Conservation (phyloP, 257 asterid species). For the Gardenia jasminoides region DNA sequence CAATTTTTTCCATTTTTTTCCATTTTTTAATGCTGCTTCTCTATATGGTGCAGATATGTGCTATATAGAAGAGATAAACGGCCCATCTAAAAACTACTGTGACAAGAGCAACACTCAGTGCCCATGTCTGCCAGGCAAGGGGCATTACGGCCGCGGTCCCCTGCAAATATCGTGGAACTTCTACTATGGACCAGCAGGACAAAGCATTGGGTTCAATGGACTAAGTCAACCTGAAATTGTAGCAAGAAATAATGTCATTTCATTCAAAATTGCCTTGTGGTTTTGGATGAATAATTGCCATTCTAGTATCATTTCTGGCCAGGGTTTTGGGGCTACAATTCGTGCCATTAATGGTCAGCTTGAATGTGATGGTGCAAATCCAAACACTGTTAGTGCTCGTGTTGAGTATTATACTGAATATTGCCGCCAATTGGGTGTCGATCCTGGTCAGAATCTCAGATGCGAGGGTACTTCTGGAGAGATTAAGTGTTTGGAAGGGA, state of each 20-base stretch:
- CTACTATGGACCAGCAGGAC: slow-evolving; percentile 57
- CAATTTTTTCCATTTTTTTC: too few species aligned
- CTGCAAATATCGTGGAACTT: slow-evolving; percentile 54
- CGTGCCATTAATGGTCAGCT: slow-evolving; percentile 42
- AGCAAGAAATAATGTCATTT: slow-evolving; percentile 29
- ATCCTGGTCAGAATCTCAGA: slow-evolving; percentile 39
- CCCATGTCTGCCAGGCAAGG: slow-evolving; percentile 36
- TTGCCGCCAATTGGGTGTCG: slow-evolving; percentile 38
- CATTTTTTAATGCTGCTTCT: neutral
- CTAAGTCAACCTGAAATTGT: slow-evolving; percentile 43
- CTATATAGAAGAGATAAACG: slow-evolving; percentile 43
- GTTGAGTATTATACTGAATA: slow-evolving; percentile 39
- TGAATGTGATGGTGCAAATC: slow-evolving; percentile 47
- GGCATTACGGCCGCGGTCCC: slow-evolving; percentile 54
- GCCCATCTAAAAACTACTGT: slow-evolving; percentile 39
- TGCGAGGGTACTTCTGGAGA: slow-evolving; percentile 21
- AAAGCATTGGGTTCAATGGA: slow-evolving; percentile 45
- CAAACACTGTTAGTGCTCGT: slow-evolving; percentile 35
- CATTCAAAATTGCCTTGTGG: slow-evolving; percentile 53
- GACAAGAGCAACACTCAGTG: slow-evolving; percentile 37
- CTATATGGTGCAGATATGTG: slow-evolving; percentile 29
- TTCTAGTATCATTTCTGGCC: slow-evolving; percentile 34
- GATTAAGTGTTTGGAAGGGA: neutral
- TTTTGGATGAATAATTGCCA: slow-evolving; percentile 56
- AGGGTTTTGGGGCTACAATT: slow-evolving; percentile 53